Percentiles rank a stretch among this genome's conserved stretches.
Conservation (phyloP, 75 land plant species). For the Selaginella moellendorffii region DNA sequence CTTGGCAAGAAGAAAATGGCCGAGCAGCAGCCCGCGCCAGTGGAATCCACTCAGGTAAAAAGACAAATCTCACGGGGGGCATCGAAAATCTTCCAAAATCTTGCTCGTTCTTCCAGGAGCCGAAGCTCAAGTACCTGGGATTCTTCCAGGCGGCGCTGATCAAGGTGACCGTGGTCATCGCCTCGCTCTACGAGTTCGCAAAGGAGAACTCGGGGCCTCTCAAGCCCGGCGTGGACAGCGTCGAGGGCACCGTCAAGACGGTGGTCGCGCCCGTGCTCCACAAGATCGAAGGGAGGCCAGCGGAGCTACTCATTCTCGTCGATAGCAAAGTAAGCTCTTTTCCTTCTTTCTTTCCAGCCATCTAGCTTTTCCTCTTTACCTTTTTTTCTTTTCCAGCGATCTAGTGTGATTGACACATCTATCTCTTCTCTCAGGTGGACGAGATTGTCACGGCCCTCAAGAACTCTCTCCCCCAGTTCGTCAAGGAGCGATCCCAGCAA, state of each 20-base stretch:
- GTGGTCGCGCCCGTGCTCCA: conserved; percentile 53
- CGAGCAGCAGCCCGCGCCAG: too few relatives aligned
- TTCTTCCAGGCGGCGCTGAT: conserved; percentile 41
- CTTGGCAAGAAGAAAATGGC: too few relatives aligned
- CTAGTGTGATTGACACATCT: too few relatives aligned
- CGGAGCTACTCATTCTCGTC: conserved; percentile 50
- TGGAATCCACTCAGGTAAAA: too few relatives aligned
- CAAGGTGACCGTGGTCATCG: conserved; percentile 28
- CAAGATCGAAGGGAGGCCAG: conserved; percentile 48
- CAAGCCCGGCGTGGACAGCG: conserved; percentile 6
- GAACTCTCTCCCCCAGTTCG: conserved; percentile 27
- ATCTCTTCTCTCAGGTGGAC: conserved; percentile 40
- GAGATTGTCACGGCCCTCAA: conserved; percentile 36
- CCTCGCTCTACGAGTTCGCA: conserved; percentile 9
- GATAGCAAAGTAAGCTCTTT: conserved; percentile 58
- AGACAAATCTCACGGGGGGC: too few relatives aligned
- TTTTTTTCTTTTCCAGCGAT: not conserved
- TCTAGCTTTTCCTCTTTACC: not conserved
- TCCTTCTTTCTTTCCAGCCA: not conserved
- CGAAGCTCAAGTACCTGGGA: conserved; percentile 56
- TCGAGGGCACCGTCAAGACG: conserved; percentile 3
- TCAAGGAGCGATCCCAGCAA: conserved; percentile 43
- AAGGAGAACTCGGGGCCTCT: conserved; percentile 6
- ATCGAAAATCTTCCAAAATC: too few relatives aligned
- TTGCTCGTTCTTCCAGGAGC: too few relatives aligned